A percentile compares a stretch with the other conserved stretches of the same genome.
Conservation (phyloP, 208 protist genomes). For the Crithidia mellificae region DNA sequence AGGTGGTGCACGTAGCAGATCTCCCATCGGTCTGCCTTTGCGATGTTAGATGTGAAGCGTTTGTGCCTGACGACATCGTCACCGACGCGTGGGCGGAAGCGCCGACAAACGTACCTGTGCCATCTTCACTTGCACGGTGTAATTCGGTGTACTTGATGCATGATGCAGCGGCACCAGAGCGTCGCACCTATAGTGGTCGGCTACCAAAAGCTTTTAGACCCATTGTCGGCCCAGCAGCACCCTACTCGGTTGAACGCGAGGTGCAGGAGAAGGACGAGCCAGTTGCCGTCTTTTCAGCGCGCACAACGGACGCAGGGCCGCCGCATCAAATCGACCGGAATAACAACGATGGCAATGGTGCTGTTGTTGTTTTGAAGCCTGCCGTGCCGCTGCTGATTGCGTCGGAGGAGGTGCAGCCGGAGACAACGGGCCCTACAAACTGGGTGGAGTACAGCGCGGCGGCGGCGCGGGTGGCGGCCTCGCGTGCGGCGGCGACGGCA, state of each 20-base stretch:
- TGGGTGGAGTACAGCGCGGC: not conserved
- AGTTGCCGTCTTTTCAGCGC: not conserved
- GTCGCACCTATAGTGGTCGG: not conserved
- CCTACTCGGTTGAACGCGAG: not conserved
- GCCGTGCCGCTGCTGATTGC: not conserved
- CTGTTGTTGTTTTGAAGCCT: no score
- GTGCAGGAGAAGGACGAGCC: not conserved
- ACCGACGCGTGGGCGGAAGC: not conserved
- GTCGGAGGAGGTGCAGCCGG: not conserved
- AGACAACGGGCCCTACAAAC: not conserved
- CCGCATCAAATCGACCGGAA: no score
- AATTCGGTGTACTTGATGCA: not conserved
- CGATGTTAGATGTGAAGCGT: not conserved
- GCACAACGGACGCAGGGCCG: no score
- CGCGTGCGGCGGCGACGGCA: not conserved
- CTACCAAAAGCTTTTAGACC: not conserved
- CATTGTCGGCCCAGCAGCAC: not conserved
- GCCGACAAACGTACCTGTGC: not conserved
- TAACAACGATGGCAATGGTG: no score
- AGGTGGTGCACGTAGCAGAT: not conserved
- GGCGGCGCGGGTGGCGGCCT: constrained; percentile 1
- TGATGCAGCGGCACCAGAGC: no score
- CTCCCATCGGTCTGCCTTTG: not conserved
- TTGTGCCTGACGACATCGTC: not conserved
- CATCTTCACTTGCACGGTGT: not conserved